Evolutionary conservation across 495 filamentous ascomycete genomes (phyloP), one percentile per base, ranked within the genome.

Genomic region (Glarea lozoyensis): DNA sequence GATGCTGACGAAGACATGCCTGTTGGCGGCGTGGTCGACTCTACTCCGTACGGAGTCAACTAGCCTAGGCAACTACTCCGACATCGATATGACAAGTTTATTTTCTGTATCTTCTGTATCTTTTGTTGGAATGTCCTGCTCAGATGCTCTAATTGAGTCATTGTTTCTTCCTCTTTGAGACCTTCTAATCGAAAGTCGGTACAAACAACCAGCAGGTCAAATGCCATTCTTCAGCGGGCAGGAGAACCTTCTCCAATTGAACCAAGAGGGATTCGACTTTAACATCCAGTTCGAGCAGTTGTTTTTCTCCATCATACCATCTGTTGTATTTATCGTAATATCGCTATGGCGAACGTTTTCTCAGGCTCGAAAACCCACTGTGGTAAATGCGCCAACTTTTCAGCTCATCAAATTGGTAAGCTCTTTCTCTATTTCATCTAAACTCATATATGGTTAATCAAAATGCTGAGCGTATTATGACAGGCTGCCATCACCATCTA

Each of bases 201-300:
- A n/a, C n/a, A n/a, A n/a, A n/a, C n/a, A n/a, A n/a, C n/a, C n/a
- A n/a, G n/a, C n/a, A n/a, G n/a, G n/a, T n/a, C n/a, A 29, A n/a
- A 29, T 29, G 25, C 25, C 25, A 7, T 29, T 29, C 25, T 7
- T n/a, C n/a, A 29, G 7, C n/a, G 25, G 25, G n/a, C 7, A 29
- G 25, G 25, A 29, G 7, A 29, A 29, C 25, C n/a, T 29, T 7
- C 25, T 29, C 7, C 25, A 7, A n/a, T n/a, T 29, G 25, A 29
- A 29, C 25, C 25, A 29, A 29, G 25, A 29, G 25, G 25, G n/a
- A 29, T 70, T 71, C 22, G 65, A 73, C 49, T 70, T 73, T 41
- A 73, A 60, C 19, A 30, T 73, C 32, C 60, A 58, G 36, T 70
- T 71, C 27, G 68, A 71, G 43, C 60, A 63, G 40, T 42, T 67